Evolutionary conservation across 2,329 filamentous ascomycete genomes (phyloP).

Genomic region (Zopfia rhizophila): DNA sequence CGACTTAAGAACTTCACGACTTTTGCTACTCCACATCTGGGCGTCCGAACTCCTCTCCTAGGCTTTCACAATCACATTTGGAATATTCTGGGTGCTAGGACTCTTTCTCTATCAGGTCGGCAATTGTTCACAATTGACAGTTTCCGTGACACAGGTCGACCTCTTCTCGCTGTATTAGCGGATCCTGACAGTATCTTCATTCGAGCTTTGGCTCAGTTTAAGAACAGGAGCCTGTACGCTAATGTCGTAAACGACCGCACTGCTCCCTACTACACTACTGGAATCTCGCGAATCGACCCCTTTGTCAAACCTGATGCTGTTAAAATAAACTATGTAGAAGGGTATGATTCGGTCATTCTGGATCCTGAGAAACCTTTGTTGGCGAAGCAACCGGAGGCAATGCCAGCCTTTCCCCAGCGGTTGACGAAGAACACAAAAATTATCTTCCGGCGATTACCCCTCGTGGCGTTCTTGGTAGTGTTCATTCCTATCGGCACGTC

Average conservation of each 20-base stretch:
- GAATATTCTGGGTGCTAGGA: slow-evolving; percentile 86
- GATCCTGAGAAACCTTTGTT: slow-evolving; percentile 72
- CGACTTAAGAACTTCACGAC: slow-evolving; percentile 83
- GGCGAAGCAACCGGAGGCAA: slow-evolving; percentile 51
- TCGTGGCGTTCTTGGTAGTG: slow-evolving; percentile 72
- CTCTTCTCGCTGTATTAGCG: slow-evolving; percentile 82
- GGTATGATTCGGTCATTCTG: slow-evolving; percentile 79
- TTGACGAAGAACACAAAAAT: slow-evolving; percentile 42
- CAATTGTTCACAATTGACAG: slow-evolving; percentile 89
- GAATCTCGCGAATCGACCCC: slow-evolving; percentile 80
- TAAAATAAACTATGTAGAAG: slow-evolving; percentile 77
- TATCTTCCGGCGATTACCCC: slow-evolving; percentile 66
- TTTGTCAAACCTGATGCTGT: slow-evolving; percentile 74
- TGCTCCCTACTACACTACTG: slow-evolving; percentile 84
- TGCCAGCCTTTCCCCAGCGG: slow-evolving; percentile 50
- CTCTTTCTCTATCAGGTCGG: slow-evolving; percentile 82
- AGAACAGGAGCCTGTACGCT: slow-evolving; percentile 79
- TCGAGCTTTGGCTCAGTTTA: slow-evolving; percentile 78
- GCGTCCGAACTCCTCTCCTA: slow-evolving; percentile 56
- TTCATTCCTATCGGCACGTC: slow-evolving; percentile 78
- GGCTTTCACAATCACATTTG: slow-evolving; percentile 58
- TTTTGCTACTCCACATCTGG: slow-evolving; percentile 82
- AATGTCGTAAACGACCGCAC: slow-evolving; percentile 89
- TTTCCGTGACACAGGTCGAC: slow-evolving; percentile 84
- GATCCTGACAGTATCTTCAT: slow-evolving; percentile 89